Evolutionary conservation across 805 yeast species (phyloP), one percentile per base, ranked within the genome.

Genomic region (Candida odintsovae): DNA sequence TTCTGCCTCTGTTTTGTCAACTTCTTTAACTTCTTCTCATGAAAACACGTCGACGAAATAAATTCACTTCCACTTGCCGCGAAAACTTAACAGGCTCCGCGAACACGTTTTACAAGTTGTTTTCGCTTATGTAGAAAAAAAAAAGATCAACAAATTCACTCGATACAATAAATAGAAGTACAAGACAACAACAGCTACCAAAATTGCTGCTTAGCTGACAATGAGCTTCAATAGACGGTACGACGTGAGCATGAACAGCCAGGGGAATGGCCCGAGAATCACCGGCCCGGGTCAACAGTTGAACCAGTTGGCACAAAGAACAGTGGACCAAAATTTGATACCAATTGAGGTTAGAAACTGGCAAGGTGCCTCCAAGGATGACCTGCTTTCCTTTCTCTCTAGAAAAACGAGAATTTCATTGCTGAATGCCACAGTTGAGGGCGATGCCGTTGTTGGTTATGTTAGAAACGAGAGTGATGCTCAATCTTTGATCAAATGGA

Each of bases 311-410:
- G 65, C 64, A 8, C 61, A 57, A 41, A 64, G 61, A 42, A 54
- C 56, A 38, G 52, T 52, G 16, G 48, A 47, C 42, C 65, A 62
- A 42, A 71, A 68, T 39, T 54, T 59, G 38, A 70, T 78, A 5
- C 69, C 75, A 3, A 74, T 89, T 11, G 88, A 85, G 52, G 73
- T 89, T 11, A 67, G 73, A 35, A 88, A 90, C 40, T 90, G 97
- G 97, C 82, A 84, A 49, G 86, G 88, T 50, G 95, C 90, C 1
- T 63, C 84, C 2, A 72, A 74, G 49, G 80, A 75, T 18, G 95
- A 89, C 49, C 70, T 89, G 48, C 71, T 85, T 10, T 69, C 72
- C 35, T 90, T 90, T 63, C 64, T 90, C 15, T 76, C 81, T 42
- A 73, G 95, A 52, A 87, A 85, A 58, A 68, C 86, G 15, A 71